Evolutionary conservation across 768 basidiomycete genomes (phyloP).

Genomic region (Mycena polygramma): DNA sequence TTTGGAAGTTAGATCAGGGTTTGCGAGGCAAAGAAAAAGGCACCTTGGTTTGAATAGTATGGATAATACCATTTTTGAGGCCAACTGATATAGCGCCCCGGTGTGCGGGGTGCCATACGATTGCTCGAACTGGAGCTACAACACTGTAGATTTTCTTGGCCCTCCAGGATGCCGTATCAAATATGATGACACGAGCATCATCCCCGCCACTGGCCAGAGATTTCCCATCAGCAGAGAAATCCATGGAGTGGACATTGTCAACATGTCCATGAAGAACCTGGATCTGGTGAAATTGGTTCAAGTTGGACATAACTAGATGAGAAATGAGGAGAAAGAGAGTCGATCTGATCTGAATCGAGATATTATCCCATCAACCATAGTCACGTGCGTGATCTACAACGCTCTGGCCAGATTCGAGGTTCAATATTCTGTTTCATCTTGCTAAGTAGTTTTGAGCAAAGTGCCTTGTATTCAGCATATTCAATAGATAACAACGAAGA

Average conservation of each 20-base stretch:
- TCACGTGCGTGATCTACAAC: too few relatives aligned
- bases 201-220: slow-evolving; percentile 4
- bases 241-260: neutral
- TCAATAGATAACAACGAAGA: too few relatives aligned
- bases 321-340: too few relatives aligned
- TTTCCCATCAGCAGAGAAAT: slow-evolving; percentile 15
- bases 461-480: too few relatives aligned
- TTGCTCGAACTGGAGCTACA: neutral
- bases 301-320: too few relatives aligned
- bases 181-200: slow-evolving; percentile 4
- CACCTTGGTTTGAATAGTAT: neutral
- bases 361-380: too few relatives aligned
- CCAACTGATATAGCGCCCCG: neutral
- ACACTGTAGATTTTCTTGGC: neutral
- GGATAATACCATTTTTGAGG: neutral
- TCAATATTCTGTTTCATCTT: too few relatives aligned
- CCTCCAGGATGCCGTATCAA: neutral
- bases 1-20: neutral
- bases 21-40: neutral
- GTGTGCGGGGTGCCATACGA: neutral
- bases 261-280: too few relatives aligned
- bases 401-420: too few relatives aligned
- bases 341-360: too few relatives aligned
- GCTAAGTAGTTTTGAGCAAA: too few relatives aligned
- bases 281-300: too few relatives aligned